phyloP scores from a whole-genome alignment of 2,329 filamentous ascomycete species.

The Cladosporium sp. region DNA sequence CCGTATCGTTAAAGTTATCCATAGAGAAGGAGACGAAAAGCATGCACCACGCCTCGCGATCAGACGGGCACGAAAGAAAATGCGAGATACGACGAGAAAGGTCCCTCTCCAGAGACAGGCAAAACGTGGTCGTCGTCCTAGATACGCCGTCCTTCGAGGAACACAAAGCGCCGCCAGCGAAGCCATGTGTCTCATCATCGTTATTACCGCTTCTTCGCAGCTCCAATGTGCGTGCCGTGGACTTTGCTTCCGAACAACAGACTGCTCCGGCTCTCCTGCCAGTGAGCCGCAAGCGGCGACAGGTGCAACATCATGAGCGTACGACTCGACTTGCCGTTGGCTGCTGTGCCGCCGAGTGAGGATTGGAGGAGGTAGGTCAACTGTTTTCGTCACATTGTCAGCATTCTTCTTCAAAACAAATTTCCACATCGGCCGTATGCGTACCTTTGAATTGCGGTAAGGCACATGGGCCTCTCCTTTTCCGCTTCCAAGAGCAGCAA shows the following conservation, averaged over 20 bases:
- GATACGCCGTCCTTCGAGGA: neutral
- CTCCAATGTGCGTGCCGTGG: constrained; percentile 88
- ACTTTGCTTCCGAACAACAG: constrained; percentile 93
- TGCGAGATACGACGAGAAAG: neutral
- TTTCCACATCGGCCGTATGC: no score
- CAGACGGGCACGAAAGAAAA: neutral
- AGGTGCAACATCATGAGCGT: constrained; percentile 99
- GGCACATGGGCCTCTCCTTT: constrained; percentile 70
- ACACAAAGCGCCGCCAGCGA: no score
- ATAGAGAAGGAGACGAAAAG: neutral
- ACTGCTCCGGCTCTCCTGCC: constrained; percentile 90
- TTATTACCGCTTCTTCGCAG: constrained; percentile 56
- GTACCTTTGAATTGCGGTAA: constrained; percentile 93
- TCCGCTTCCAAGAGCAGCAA: constrained; percentile 82
- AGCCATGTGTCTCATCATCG: neutral
- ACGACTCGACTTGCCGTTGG: constrained; percentile 58
- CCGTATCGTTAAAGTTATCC: neutral
- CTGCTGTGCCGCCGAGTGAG: constrained; percentile 76
- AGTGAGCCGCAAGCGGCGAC: constrained; percentile 81
- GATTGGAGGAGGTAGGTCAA: constrained; percentile 94
- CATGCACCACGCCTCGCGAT: no score
- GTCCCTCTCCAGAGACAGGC: neutral
- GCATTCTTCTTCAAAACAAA: neutral
- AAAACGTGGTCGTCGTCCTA: neutral
- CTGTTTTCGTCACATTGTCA: constrained; percentile 33